A percentile compares a stretch with the other conserved stretches of the same genome.
Conservation (phyloP, 2,329 filamentous ascomycete genomes). For the Teratosphaeriaceae sp. region DNA sequence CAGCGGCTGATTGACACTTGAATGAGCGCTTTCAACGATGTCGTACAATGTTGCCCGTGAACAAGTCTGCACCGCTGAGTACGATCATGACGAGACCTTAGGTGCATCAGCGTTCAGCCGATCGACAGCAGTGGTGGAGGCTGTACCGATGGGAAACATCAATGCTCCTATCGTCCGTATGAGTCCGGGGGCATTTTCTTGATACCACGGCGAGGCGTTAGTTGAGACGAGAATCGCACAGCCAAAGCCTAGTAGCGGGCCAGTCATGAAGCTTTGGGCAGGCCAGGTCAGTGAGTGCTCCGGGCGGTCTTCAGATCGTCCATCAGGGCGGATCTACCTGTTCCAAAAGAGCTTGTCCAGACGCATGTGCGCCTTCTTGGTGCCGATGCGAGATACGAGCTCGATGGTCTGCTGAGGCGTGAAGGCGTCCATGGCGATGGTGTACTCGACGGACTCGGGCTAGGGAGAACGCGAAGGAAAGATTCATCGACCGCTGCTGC, state of each 20-base stretch:
- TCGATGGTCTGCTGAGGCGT: constrained; percentile 38
- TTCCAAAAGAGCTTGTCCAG: constrained; percentile 49
- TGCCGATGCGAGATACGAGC: constrained; percentile 42
- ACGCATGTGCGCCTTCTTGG: constrained; percentile 47
- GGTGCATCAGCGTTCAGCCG: background rate
- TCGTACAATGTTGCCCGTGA: constrained; percentile 27
- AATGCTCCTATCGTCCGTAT: constrained; percentile 27
- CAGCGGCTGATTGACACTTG: background rate
- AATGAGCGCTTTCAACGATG: no score
- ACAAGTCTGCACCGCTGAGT: constrained; percentile 29
- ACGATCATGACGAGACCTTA: constrained; percentile 24
- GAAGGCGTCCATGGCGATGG: constrained; percentile 6
- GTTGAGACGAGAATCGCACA: constrained; percentile 31
- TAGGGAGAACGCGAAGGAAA: background rate
- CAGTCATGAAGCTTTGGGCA: constrained; percentile 49
- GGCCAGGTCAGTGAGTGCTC: no score
- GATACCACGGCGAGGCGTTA: constrained; percentile 27
- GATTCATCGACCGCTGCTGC: no score
- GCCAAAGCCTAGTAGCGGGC: constrained; percentile 47
- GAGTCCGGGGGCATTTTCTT: constrained; percentile 28
- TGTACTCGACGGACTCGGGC: background rate
- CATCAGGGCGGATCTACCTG: no score
- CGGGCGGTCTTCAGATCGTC: no score
- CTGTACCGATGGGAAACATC: constrained; percentile 28
- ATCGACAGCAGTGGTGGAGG: background rate